Conservation (phyloP, 768 basidiomycete species). For the Obba rivulosa region DNA sequence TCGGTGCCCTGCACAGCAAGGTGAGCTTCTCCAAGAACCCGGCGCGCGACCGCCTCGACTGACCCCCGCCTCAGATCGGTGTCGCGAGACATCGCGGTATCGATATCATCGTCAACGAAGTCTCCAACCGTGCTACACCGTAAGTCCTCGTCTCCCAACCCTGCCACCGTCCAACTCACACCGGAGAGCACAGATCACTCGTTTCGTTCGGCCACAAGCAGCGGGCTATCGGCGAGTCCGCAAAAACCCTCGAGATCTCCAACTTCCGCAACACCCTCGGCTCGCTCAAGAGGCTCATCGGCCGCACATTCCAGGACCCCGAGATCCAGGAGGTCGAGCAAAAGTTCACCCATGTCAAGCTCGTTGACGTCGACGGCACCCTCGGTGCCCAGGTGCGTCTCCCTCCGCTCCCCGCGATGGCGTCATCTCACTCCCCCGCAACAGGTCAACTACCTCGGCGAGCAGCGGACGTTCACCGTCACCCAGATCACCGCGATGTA, state of each 20-base stretch:
- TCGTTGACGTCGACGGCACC: conserved; percentile 79
- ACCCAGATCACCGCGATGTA: conserved; percentile 93
- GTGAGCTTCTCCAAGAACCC: conserved; percentile 29
- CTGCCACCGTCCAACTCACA: too few relatives aligned
- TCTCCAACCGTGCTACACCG: conserved; percentile 96
- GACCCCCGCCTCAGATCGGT: conserved; percentile 79
- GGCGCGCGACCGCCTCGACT: conserved; percentile 1
- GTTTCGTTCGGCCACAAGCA: conserved; percentile 92
- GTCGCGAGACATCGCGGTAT: conserved; percentile 94
- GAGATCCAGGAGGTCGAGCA: conserved; percentile 83
- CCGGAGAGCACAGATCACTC: conserved; percentile 74
- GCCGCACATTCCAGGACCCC: conserved; percentile 71
- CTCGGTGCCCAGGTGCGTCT: conserved; percentile 79
- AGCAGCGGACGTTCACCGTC: conserved; percentile 71
- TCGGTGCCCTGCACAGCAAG: conserved; percentile 88
- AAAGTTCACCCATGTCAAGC: conserved; percentile 82
- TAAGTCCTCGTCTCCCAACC: conserved; percentile 41
- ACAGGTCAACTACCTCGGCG: conserved; percentile 87
- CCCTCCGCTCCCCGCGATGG: background rate
- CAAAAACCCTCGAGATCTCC: conserved; percentile 96
- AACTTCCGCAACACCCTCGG: conserved; percentile 99
- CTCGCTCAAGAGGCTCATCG: conserved; percentile 84
- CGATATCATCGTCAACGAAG: conserved; percentile 98
- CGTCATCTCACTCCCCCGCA: conserved; percentile 3
- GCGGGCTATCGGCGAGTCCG: conserved; percentile 87